These are phyloP conservation scores for Silene latifolia DNA, from an alignment of 148 eudicot species.

Conservation along the genomic window DNA sequence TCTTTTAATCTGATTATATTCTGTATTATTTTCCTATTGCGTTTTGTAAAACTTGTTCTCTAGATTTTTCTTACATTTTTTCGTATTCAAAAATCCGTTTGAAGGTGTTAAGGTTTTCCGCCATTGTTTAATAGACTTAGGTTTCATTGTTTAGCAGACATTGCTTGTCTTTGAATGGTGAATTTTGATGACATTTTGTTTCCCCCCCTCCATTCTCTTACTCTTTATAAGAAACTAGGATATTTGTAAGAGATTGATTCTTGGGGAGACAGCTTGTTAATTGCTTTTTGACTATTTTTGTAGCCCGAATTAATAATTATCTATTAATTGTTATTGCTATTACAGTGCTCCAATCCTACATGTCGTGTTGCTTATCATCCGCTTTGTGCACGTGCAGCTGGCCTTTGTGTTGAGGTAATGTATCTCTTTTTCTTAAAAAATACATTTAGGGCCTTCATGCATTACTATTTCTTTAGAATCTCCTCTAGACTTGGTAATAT, in stretches of 20 bases:
- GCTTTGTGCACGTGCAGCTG: conserved; percentile 97
- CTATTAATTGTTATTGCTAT: conserved; percentile 10
- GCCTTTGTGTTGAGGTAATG: conserved; percentile 84
- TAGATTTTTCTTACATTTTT: no score
- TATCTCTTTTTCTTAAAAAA: conserved; percentile 2
- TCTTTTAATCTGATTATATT: no score
- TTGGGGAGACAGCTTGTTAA: background rate
- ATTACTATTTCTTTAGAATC: background rate
- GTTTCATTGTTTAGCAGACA: background rate
- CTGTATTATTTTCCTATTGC: no score
- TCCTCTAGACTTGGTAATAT: background rate
- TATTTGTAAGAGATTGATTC: background rate
- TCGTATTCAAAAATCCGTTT: no score
- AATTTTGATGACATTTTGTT: background rate
- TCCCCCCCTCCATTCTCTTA: background rate
- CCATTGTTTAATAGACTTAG: no score
- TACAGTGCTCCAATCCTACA: conserved; percentile 80
- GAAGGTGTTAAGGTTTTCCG: no score
- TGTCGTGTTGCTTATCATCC: conserved; percentile 97
- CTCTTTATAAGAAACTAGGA: background rate
- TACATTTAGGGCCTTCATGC: conserved; percentile 2
- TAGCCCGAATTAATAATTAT: background rate
- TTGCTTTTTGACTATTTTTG: background rate
- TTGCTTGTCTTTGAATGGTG: background rate
- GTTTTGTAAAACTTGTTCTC: no score